Evolutionary conservation across 768 basidiomycete genomes (phyloP).

Genomic region (Rhodosporidiobolus sp.): DNA sequence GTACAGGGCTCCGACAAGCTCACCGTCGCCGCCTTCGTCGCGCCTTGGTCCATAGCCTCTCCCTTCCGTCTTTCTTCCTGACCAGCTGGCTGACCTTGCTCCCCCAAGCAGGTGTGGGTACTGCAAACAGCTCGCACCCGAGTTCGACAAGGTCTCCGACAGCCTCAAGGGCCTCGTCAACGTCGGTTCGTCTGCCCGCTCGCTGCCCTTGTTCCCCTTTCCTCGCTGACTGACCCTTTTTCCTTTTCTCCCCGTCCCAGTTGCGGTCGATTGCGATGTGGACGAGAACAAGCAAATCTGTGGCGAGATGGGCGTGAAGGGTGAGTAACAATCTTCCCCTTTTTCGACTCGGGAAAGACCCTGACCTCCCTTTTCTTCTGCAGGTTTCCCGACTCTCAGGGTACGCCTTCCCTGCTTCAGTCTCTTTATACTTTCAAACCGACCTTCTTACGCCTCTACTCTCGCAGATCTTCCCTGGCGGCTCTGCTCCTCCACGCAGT

Average conservation of each 20-base stretch:
- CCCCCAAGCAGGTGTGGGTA: conserved; percentile 25
- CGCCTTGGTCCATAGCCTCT: conserved; percentile 31
- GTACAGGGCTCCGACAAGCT: conserved; percentile 40
- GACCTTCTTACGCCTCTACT: not conserved
- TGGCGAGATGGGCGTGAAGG: conserved; percentile 36
- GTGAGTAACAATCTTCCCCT: not conserved
- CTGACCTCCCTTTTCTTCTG: not conserved
- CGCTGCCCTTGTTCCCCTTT: not conserved
- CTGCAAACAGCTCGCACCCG: conserved; percentile 35
- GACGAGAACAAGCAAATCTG: conserved; percentile 44
- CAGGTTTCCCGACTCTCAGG: conserved; percentile 45
- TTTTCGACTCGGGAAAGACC: too few species aligned
- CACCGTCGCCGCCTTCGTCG: conserved; percentile 33
- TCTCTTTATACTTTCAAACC: too few species aligned
- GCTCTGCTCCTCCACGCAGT: conserved; percentile 28
- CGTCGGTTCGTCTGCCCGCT: conserved; percentile 30
- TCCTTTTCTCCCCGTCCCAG: not conserved
- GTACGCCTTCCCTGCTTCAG: not conserved
- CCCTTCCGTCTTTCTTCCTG: too few species aligned
- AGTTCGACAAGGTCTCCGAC: conserved; percentile 33
- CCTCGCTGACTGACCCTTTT: not conserved
- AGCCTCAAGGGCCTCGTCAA: conserved; percentile 43
- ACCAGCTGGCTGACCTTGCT: not conserved
- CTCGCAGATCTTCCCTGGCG: conserved; percentile 37
- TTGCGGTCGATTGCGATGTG: conserved; percentile 44